Conservation (phyloP, 495 filamentous ascomycete species). For the Lasiosphaeria hispida region DNA sequence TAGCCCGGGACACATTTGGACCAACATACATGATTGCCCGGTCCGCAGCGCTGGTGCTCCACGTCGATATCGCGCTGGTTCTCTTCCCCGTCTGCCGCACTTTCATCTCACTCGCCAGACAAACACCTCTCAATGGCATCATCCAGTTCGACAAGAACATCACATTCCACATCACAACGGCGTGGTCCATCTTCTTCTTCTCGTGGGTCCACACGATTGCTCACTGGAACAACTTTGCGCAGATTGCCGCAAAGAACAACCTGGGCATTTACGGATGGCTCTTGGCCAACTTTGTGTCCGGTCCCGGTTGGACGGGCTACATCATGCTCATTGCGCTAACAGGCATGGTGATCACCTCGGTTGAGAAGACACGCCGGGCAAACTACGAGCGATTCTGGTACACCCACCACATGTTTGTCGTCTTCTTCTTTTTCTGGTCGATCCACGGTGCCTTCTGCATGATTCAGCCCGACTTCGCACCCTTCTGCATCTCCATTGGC, state of each 20-base stretch:
- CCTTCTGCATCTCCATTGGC: constrained; percentile 62
- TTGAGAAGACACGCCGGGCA: constrained; percentile 64
- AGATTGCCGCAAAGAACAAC: constrained; percentile 66
- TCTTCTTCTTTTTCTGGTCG: constrained; percentile 81
- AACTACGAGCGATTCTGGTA: constrained; percentile 83
- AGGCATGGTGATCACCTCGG: constrained; percentile 65
- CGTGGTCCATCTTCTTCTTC: constrained; percentile 79
- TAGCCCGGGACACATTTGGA: constrained; percentile 61
- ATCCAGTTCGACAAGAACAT: constrained; percentile 82
- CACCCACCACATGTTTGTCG: constrained; percentile 72
- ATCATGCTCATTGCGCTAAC: constrained; percentile 70
- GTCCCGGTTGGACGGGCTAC: constrained; percentile 77
- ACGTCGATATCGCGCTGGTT: constrained; percentile 73
- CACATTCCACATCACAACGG: constrained; percentile 75
- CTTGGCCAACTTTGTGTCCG: constrained; percentile 65
- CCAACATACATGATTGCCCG: constrained; percentile 70
- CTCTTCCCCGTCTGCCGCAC: constrained; percentile 79
- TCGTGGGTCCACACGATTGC: constrained; percentile 77
- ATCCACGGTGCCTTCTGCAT: constrained; percentile 79
- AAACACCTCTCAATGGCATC: constrained; percentile 73
- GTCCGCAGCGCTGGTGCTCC: constrained; percentile 65
- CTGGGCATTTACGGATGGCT: constrained; percentile 71
- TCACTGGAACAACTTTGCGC: constrained; percentile 78
- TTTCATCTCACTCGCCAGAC: constrained; percentile 69
- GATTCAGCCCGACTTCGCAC: constrained; percentile 72